Conservation (phyloP, 2,329 filamentous ascomycete species). For the Nakataea oryzae region DNA sequence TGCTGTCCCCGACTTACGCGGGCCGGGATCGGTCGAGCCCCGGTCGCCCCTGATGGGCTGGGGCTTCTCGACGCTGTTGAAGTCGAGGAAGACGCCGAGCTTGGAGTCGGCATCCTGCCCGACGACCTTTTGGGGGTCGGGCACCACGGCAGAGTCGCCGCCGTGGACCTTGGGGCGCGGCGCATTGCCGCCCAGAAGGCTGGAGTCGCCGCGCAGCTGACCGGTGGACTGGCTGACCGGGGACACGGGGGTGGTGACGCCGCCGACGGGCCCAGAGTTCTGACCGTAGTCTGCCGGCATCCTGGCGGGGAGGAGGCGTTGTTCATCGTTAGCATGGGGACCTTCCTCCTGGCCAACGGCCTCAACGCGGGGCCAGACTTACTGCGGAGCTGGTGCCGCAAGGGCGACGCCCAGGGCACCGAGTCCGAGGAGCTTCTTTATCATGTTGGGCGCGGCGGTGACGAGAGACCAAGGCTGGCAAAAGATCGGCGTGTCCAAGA, state of each 20-base stretch:
- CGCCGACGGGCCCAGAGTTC: slow-evolving; percentile 29
- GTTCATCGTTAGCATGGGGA: slow-evolving; percentile 7
- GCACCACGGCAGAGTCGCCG: slow-evolving; percentile 24
- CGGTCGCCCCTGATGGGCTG: slow-evolving; percentile 42
- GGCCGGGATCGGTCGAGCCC: slow-evolving; percentile 41
- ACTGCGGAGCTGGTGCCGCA: slow-evolving; percentile 1
- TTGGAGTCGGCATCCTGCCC: slow-evolving; percentile 39
- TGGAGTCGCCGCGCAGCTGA: slow-evolving; percentile 26
- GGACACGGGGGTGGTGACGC: slow-evolving; percentile 25
- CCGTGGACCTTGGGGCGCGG: slow-evolving; percentile 22
- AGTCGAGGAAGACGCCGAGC: slow-evolving; percentile 42
- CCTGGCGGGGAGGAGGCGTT: slow-evolving; percentile 15
- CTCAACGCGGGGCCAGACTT: background rate
- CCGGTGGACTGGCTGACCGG: slow-evolving; percentile 25
- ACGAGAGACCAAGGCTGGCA: too few relatives aligned
- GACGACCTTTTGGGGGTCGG: slow-evolving; percentile 28
- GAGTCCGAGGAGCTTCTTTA: background rate
- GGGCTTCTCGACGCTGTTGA: slow-evolving; percentile 37
- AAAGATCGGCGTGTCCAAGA: background rate
- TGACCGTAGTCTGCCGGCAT: slow-evolving; percentile 26
- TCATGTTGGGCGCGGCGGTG: background rate
- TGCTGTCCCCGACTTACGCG: slow-evolving; percentile 22
- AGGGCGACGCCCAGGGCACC: background rate
- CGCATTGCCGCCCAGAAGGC: slow-evolving; percentile 28
- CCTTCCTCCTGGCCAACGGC: too few relatives aligned